A percentile compares a stretch with the other conserved stretches of the same genome.
These are phyloP conservation scores for Xylaria digitata DNA, from an alignment of 2,329 filamentous ascomycete genomes.

Conservation along the genomic window DNA sequence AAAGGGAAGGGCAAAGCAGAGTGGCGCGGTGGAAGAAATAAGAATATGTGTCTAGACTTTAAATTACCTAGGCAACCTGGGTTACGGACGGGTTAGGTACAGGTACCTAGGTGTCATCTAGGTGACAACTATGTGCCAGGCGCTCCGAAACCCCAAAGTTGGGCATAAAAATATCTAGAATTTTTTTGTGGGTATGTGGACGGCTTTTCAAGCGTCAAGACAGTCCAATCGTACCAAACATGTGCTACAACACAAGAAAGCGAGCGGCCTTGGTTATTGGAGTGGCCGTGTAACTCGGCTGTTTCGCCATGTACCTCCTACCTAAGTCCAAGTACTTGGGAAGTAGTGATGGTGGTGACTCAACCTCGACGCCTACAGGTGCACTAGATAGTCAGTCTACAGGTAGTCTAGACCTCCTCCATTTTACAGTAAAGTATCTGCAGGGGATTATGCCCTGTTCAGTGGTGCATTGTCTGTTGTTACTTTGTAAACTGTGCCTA, in stretches of 20 bases:
- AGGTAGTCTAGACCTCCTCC: background rate
- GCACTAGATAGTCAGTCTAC: background rate
- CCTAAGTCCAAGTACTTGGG: too few species aligned
- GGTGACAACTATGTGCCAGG: slow-evolving; percentile 2
- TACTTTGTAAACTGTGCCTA: background rate
- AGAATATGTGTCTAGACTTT: background rate
- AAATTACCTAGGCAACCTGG: slow-evolving; percentile 4
- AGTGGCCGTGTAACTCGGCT: too few species aligned
- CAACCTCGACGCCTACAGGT: too few species aligned
- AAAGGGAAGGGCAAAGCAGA: background rate
- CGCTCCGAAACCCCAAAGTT: slow-evolving; percentile 24
- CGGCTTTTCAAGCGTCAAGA: background rate
- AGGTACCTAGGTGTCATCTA: too few species aligned
- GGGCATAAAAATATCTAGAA: slow-evolving; percentile 31
- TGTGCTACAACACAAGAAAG: background rate
- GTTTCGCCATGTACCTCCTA: too few species aligned
- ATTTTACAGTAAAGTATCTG: too few species aligned
- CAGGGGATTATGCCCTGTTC: too few species aligned
- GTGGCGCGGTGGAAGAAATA: background rate
- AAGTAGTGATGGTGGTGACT: slow-evolving; percentile 7
- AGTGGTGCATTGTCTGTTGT: background rate
- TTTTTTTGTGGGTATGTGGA: slow-evolving; percentile 26
- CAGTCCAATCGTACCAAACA: background rate
- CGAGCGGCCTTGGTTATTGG: too few species aligned
- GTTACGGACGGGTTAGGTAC: too few species aligned